phyloP scores from a whole-genome alignment of 345 rosid species.

The Laguncularia racemosa region DNA sequence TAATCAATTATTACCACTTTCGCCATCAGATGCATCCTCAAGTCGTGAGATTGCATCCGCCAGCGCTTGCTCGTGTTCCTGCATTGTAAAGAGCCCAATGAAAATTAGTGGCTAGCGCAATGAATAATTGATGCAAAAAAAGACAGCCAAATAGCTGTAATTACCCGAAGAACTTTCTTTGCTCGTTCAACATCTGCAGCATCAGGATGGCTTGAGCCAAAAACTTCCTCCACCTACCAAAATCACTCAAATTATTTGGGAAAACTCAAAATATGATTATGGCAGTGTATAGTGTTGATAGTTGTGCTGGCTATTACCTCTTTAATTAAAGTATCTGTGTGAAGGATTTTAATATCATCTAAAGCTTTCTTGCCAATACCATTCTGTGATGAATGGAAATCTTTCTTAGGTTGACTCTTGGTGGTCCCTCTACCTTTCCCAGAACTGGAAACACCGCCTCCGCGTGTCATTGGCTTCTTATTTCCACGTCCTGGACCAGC shows the following conservation, averaged over 20 bases:
- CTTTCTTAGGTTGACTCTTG: conserved; percentile 43
- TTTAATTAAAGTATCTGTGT: conserved; percentile 77
- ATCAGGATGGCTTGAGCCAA: conserved; percentile 57
- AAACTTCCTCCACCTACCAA: conserved; percentile 81
- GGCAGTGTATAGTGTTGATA: not conserved
- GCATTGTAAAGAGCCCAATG: conserved; percentile 7
- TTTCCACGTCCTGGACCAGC: conserved; percentile 75
- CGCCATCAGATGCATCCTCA: conserved; percentile 92
- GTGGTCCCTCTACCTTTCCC: conserved; percentile 83
- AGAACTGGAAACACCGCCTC: conserved; percentile 45
- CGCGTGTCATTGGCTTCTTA: conserved; percentile 57
- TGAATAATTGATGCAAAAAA: not conserved
- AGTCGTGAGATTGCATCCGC: conserved; percentile 84
- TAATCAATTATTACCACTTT: conserved; percentile 88
- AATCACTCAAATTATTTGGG: conserved; percentile 7
- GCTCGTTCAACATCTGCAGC: conserved; percentile 75
- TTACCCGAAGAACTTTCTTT: conserved; percentile 76
- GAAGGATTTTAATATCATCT: conserved; percentile 85
- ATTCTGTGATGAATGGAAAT: conserved; percentile 47
- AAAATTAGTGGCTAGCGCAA: not conserved
- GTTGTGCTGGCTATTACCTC: conserved; percentile 46
- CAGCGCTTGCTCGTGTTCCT: conserved; percentile 95
- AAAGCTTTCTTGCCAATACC: conserved; percentile 69
- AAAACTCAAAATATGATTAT: not conserved
- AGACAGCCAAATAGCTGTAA: conserved; percentile 8